phyloP scores from a whole-genome alignment of 2,329 filamentous ascomycete species.

The Parascedosporium putredinis region DNA sequence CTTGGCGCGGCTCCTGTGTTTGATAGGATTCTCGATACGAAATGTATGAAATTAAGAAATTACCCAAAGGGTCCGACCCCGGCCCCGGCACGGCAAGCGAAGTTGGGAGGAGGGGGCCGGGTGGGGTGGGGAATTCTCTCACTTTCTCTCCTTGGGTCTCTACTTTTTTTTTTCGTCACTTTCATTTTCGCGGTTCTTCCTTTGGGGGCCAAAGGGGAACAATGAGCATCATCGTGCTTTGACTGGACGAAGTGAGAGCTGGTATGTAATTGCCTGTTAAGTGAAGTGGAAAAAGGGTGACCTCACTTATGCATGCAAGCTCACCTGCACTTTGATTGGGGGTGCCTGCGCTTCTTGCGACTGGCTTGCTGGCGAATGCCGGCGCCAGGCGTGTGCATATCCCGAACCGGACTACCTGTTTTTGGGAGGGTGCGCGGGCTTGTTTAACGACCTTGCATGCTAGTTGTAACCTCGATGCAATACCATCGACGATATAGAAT shows the following conservation, averaged over 20 bases:
- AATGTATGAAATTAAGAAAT: background rate
- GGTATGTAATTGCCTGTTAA: background rate
- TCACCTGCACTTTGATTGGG: background rate
- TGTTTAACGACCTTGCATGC: background rate
- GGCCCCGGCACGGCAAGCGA: no score
- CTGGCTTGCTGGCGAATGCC: background rate
- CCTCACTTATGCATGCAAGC: background rate
- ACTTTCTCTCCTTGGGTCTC: no score
- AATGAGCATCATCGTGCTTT: background rate
- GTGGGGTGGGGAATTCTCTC: no score
- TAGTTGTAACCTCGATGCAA: background rate
- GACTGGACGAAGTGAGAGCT: background rate
- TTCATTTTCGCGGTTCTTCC: no score
- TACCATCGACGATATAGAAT: background rate
- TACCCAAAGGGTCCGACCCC: no score
- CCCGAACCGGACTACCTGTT: background rate
- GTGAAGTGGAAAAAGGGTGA: constrained; percentile 4
- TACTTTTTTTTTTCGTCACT: background rate
- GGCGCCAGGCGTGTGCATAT: background rate
- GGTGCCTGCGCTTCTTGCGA: no score
- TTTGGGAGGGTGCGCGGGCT: background rate
- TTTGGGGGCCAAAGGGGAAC: no score
- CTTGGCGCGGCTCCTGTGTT: background rate
- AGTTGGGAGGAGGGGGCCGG: no score
- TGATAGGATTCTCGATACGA: background rate